phyloP scores from a whole-genome alignment of 352 stramenopile species.

The Globisporangium cystogenes region DNA sequence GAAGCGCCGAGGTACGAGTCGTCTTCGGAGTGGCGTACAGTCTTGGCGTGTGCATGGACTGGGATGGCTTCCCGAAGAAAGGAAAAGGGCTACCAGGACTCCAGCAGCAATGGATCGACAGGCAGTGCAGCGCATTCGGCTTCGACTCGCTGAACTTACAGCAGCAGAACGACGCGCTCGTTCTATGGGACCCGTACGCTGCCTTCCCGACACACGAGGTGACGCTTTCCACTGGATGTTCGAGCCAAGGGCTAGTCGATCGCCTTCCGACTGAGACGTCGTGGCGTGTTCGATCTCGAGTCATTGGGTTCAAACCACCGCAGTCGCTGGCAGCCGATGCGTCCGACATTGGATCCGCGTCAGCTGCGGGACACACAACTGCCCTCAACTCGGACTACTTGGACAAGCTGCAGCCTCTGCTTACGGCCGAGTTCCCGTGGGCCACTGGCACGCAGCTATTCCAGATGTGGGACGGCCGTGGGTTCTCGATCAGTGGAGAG shows the following conservation, averaged over 20 bases:
- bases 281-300: slow-evolving; percentile 2
- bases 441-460: slow-evolving; percentile 17
- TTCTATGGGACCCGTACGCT: slow-evolving; percentile 40
- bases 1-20: slow-evolving; percentile 4
- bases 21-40: slow-evolving; percentile 36
- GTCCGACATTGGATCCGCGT: not conserved
- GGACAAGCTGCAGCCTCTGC: slow-evolving; percentile 20
- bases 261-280: slow-evolving; percentile 5
- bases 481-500: slow-evolving; percentile 23
- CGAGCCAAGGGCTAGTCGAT: not conserved
- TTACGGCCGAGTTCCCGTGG: slow-evolving; percentile 24
- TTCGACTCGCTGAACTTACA: slow-evolving; percentile 42
- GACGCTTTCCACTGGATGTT: slow-evolving; percentile 12
- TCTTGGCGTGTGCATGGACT: slow-evolving; percentile 19
- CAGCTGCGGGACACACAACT: not conserved
- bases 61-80: not conserved
- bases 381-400: slow-evolving; percentile 10
- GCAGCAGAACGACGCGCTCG: slow-evolving; percentile 15
- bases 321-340: not conserved
- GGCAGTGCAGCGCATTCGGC: slow-evolving; percentile 27
- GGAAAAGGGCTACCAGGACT: slow-evolving; percentile 5
- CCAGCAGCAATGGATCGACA: slow-evolving; percentile 25
- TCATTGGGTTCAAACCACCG: slow-evolving; percentile 7
- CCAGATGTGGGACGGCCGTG: slow-evolving; percentile 44
- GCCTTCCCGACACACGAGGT: slow-evolving; percentile 40